Base-by-base conservation (phyloP, 108 stramenopile species). In the Cyclotella baltica region DNA sequence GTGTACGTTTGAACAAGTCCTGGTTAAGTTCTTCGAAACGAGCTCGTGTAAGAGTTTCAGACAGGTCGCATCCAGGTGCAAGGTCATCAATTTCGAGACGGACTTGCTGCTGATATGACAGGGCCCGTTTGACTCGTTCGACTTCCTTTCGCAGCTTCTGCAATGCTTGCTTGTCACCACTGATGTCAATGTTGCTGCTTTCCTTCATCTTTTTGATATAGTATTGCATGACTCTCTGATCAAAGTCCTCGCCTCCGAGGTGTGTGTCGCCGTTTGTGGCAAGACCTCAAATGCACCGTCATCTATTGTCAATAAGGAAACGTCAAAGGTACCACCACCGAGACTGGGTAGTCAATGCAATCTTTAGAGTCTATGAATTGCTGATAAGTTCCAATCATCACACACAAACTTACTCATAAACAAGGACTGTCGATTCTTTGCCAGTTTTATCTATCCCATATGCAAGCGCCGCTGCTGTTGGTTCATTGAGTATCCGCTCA, bases 281-380 rank as follows among this genome's bases (percentile, higher is more conserved):
- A 91, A 81, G 16, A 96, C 96, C 84, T 97, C 96, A 67, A 97
- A 96, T 29, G 94, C 92, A 62, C 93, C 95, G 62, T 96, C 91
- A 75, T 97, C 98, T 56, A 98, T 96, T 59, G 95, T 95, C n/a
- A 98, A 86, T 40, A 98, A 87, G 33, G 97, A 95, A 37, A 97
- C 98, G 82, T 98, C 98, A 84, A 98, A 98, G 48, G 98, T 98
- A 20, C 98, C 98, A 43, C 98, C 98, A n/a, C 98, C 98, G 53
- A 99, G 88, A 73, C n/a, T n/a, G n/a, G n/a, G n/a, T n/a, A n/a
- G n/a, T n/a, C n/a, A n/a, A n/a, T n/a, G n/a, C n/a, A n/a, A n/a
- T n/a, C n/a, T n/a, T n/a, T n/a, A n/a, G n/a, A n/a, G n/a, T n/a
- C n/a, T n/a, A n/a, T n/a, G n/a, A n/a, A n/a, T n/a, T n/a, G n/a